Base-by-base conservation (phyloP, 2,329 filamentous ascomycete species). In the Fusarium compactum region DNA sequence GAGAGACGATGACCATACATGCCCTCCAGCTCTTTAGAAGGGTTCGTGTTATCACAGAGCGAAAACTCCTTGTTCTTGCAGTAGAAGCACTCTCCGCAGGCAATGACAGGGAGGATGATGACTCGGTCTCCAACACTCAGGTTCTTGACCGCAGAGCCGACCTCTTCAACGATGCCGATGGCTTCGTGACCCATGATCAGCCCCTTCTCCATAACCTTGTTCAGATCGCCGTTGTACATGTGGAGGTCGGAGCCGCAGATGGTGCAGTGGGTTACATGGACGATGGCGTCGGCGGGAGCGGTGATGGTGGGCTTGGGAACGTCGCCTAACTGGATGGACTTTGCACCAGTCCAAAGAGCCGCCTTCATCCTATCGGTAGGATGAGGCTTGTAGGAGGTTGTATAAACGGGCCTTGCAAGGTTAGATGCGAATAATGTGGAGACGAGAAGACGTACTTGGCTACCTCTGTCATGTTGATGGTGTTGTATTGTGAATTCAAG, bases 171-270 rank as follows among this genome's bases (percentile, higher is more conserved):
- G 20, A 60, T 60, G 20, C 57, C 57, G 8, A 60, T 57, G 8
- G 51, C 57, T 6, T 60, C 57, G 1, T 60, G 57, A 4, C 57
- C 57, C 57, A 60, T 57, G 51, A 60, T 57, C 10, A 60, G 9
- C 2, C 57, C 57, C 12, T 57, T 56, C 10, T 60, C 57, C 51
- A 57, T 60, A 4, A 30, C 57, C 10, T 60, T 60, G 51, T 60
- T 60, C 2, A 60, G 8, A 14, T 60, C 51, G 8, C 57, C 57
- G 6, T 45, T 40, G n/a, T 60, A 60, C 51, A 60, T 60, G 10
- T 60, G 57, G 0, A 60, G 24, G 20, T 60, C 57, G 1, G 57
- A 60, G 1, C 57, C 57, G 24, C 57, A 60, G 6, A 60, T 60
- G 5, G 57, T 60, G 8, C 57, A 60, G 41, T 60, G 51, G n/a